Evolutionary conservation across 1,284 basidiomycete genomes (phyloP).

Genomic region (Spongiforma sp.): DNA sequence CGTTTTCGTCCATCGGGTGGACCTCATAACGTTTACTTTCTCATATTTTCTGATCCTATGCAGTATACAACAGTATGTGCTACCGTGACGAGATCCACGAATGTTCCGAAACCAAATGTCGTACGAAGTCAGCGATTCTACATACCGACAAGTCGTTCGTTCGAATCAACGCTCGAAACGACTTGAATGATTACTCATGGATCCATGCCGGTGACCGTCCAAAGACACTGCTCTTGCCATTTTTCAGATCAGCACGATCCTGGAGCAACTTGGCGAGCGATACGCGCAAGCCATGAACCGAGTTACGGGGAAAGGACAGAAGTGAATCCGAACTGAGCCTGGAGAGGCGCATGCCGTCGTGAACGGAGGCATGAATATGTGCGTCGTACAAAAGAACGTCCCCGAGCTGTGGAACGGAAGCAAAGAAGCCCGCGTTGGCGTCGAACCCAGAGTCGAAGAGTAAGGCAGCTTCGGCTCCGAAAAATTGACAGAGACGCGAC

Average conservation of each 20-base stretch:
- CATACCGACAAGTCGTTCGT: too few relatives aligned
- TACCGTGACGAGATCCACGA: too few relatives aligned
- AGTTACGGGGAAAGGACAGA: constrained; percentile 78
- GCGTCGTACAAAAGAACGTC: constrained; percentile 89
- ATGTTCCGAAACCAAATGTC: too few relatives aligned
- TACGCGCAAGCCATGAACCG: constrained; percentile 52
- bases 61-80: too few relatives aligned
- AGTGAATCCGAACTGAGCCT: constrained; percentile 49
- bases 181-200: too few relatives aligned
- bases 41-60: too few relatives aligned
- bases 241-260: constrained; percentile 43
- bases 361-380: constrained; percentile 91
- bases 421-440: constrained; percentile 91
- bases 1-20: too few relatives aligned
- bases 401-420: constrained; percentile 77
- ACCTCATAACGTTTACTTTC: too few relatives aligned
- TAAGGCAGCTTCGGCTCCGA: constrained; percentile 70
- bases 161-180: too few relatives aligned
- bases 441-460: constrained; percentile 97
- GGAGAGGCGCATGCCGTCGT: constrained; percentile 85
- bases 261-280: constrained; percentile 48
- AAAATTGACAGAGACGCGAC: constrained; percentile 66
- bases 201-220: too few relatives aligned
- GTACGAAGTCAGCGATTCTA: too few relatives aligned
- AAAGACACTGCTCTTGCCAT: constrained; percentile 56